Conservation (phyloP, 345 rosid genomes). For the Microcos paniculata region DNA sequence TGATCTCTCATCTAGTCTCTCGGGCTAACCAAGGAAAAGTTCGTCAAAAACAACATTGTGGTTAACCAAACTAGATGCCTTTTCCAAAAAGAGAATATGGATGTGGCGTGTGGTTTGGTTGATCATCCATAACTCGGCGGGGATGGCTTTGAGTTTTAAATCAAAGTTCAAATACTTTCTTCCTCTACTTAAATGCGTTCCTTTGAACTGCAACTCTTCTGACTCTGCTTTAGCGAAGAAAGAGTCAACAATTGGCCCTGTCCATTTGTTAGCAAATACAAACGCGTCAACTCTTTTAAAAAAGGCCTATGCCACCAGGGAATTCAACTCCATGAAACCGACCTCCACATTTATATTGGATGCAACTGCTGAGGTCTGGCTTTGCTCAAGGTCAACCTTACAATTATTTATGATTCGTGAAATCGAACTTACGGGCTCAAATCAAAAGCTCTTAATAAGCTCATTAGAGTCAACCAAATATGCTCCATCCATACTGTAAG, state of each 20-base stretch:
- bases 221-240: neutral
- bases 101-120: neutral
- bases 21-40: too few species aligned
- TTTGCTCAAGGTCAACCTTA: neutral
- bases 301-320: neutral
- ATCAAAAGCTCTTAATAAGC: too few species aligned
- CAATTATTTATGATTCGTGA: neutral
- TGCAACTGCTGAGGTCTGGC: neutral
- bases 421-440: neutral
- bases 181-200: neutral
- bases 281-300: neutral
- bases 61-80: neutral
- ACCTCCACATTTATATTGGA: neutral
- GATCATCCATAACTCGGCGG: neutral
- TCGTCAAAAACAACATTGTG: neutral
- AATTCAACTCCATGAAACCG: neutral
- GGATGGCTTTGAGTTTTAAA: neutral
- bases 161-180: neutral
- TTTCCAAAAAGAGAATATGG: neutral
- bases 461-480: neutral
- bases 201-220: neutral
- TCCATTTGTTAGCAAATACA: neutral
- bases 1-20: neutral
- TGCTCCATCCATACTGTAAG: neutral
- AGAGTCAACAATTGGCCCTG: neutral